Evolutionary conservation across 768 basidiomycete species (phyloP), one percentile per base, ranked within the genome.

Genomic region (Termitomyces sp.): DNA sequence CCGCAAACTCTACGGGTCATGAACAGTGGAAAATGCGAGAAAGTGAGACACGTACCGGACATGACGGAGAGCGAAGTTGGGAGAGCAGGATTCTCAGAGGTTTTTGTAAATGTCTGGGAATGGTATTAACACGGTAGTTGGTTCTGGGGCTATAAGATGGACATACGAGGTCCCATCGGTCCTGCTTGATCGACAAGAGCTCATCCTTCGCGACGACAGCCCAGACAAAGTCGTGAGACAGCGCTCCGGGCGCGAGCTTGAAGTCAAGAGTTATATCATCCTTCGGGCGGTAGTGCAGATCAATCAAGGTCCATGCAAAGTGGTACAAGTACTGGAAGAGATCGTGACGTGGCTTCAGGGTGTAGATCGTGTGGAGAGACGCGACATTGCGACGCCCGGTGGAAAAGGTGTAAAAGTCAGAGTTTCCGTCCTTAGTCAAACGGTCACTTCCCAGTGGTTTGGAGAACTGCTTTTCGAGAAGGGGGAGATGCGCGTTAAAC

Each of bases 81-180:
- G 26, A 96, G 73, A 15, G 74, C 68, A 2, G 79, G 49, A 60
- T 81, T 80, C 57, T 94, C 93, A 12, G 81, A 74, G 5, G 89
- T 85, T 66, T 86, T 89, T 17, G 92, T 86, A 70, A 94, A 93
- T 0, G 88, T 89, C 92, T 94, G 67, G 2, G 19, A 7, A 28
- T 10, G 14, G 37, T 19, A 43, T 42, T 10, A 49, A 26, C 48
- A 17, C n/a, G 1, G 44, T 31, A 37, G 26, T 12, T 1, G 4
- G 42, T 54, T n/a, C 21, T 35, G 48, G 26, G 14, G 43, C 19
- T 46, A 53, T 44, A 49, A 31, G 1, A 43, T 28, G 28, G n/a
- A 77, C 87, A 66, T 56, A 96, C 94, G 69, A 95, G 70, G 68
- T 96, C 94, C 91, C 91, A 97, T 60, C 94, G 81, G 56, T 77